Evolutionary conservation across 2,329 filamentous ascomycete species (phyloP), one percentile per base, ranked within the genome.

Genomic region (Talaromyces sp.): DNA sequence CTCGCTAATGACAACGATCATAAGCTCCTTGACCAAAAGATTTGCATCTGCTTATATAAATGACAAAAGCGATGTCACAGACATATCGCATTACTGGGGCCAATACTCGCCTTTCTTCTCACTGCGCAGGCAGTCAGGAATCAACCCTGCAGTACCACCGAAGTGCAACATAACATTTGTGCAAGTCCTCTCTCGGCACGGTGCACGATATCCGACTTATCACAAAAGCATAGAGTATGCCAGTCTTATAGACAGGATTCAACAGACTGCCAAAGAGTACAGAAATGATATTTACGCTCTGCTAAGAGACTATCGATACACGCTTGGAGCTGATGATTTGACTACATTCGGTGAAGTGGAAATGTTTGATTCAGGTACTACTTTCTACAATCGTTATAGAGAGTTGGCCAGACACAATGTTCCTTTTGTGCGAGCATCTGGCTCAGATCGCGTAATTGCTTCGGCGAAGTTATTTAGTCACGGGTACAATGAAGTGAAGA

Each of bases 61-160:
- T 13, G 4, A 27, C 1, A 24, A 37, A 1, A 45, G 24, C 19
- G 56, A 31, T n/a, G 56, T 19, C 2, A 77, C 84, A 3, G 75
- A 84, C 37, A 83, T 89, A 52, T 86, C 87, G 1, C 89, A 87
- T 69, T 84, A 82, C 63, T 96, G 92, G 92, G 93, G 93, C 64
- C 92, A 94, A 75, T 97, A 97, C 76, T 90, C 92, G 19, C 91
- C 93, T 1, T 96, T 88, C 79, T 97, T 91, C 77, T 84, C 88
- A 0, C 88, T 93, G 0, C 67, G 67, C 1, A 63, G 68, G 3
- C 84, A 88, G 7, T 92, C 90, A 1, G 81, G 85, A 2, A 85
- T 92, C 60, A 81, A 86, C 16, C 70, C 82, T 7, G 80, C 81
- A 8, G 79, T 90, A 0, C 93, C 92, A 0, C 69, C 80, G 0